Evolutionary conservation across 352 stramenopile species (phyloP).

Genomic region (Phytophthora multivora): DNA sequence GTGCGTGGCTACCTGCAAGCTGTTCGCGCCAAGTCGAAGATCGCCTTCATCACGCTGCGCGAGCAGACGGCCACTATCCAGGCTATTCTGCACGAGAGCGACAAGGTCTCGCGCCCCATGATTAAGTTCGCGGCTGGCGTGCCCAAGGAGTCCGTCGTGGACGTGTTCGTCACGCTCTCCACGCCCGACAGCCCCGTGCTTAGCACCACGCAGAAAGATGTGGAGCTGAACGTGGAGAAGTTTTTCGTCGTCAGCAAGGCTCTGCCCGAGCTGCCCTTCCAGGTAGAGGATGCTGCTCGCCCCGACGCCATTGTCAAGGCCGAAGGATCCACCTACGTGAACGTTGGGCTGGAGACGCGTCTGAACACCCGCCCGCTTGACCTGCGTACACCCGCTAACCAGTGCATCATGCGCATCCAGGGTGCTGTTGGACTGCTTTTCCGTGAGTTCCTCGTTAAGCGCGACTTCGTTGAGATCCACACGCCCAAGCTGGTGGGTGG

Average conservation of each 20-base stretch:
- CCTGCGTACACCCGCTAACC: constrained; percentile 97
- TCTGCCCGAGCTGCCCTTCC: constrained; percentile 89
- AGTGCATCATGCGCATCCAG: constrained; percentile 98
- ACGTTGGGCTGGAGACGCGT: constrained; percentile 91
- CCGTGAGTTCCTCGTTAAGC: constrained; percentile 94
- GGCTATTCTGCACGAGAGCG: constrained; percentile 87
- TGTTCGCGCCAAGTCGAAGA: constrained; percentile 93
- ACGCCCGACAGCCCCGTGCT: constrained; percentile 89
- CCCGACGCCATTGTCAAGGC: constrained; percentile 87
- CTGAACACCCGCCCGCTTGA: constrained; percentile 97
- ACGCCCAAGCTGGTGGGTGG: constrained; percentile 98
- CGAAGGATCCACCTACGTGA: constrained; percentile 84
- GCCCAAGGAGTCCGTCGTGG: constrained; percentile 96
- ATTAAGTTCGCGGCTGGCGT: constrained; percentile 96
- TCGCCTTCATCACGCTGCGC: constrained; percentile 97
- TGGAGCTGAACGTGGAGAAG: constrained; percentile 95
- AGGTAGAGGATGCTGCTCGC: constrained; percentile 95
- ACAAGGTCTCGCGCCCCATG: constrained; percentile 94
- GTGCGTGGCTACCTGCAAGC: constrained; percentile 95
- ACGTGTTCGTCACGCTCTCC: constrained; percentile 94
- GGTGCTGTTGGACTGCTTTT: constrained; percentile 97
- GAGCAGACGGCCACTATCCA: constrained; percentile 97
- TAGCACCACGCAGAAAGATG: constrained; percentile 93
- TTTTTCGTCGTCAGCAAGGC: constrained; percentile 97
- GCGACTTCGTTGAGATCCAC: constrained; percentile 99